Conservation (phyloP, 768 basidiomycete species). For the Lentinula guzmanii region DNA sequence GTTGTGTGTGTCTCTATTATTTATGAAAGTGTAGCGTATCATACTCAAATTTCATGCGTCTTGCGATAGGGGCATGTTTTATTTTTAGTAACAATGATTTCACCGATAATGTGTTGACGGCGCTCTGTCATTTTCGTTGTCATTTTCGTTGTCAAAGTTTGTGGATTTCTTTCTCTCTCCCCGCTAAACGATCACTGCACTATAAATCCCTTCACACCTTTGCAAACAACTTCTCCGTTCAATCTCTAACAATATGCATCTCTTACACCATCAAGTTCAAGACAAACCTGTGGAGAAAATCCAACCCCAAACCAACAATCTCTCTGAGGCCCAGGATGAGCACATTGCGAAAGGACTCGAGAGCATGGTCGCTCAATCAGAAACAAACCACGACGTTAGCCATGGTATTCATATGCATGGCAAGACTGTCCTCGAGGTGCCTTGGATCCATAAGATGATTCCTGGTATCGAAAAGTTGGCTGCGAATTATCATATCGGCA, state of each 20-base stretch:
- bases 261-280: conserved; percentile 8
- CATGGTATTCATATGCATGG: conserved; percentile 27
- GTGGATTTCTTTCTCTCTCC: too few relatives aligned
- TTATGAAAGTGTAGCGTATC: too few relatives aligned
- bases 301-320: conserved; percentile 18
- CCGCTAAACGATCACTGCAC: too few relatives aligned
- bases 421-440: conserved; percentile 19
- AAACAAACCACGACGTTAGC: conserved; percentile 16
- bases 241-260: neutral
- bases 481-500: conserved; percentile 48
- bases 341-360: conserved; percentile 25
- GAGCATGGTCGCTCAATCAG: conserved; percentile 30
- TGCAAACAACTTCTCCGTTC: neutral
- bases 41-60: too few relatives aligned
- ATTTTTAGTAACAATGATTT: neutral
- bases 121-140: too few relatives aligned
- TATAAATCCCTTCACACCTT: neutral
- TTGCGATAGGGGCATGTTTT: neutral
- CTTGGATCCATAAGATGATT: conserved; percentile 40
- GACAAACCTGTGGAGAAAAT: conserved; percentile 22
- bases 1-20: too few relatives aligned
- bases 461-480: conserved; percentile 54
- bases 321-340: conserved; percentile 28
- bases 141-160: too few relatives aligned
- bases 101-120: neutral